Percentiles rank a stretch among this genome's conserved stretches.
Evolutionary conservation across 345 rosid species (phyloP).

Genomic region (Populus nigra): DNA sequence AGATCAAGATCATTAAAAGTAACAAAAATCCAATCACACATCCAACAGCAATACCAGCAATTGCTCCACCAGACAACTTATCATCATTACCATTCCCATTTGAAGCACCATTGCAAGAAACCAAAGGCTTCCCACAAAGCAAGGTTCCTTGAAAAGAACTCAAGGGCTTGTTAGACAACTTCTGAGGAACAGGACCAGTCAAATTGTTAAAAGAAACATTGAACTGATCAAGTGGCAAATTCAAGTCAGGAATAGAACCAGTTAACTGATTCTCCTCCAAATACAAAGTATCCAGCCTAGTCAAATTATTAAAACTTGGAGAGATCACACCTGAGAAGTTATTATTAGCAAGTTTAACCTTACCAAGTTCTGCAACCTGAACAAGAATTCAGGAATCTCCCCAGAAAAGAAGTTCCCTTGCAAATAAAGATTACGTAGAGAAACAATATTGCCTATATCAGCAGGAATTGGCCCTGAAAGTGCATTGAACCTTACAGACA

Average conservation of each 20-base stretch:
- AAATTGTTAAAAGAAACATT: constrained; percentile 44
- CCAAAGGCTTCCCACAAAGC: constrained; percentile 45
- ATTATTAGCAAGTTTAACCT: constrained; percentile 35
- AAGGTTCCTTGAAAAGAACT: constrained; percentile 32
- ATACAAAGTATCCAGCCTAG: constrained; percentile 32
- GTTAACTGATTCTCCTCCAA: constrained; percentile 37
- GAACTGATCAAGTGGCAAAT: constrained; percentile 32
- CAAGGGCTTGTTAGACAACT: constrained; percentile 18
- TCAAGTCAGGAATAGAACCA: constrained; percentile 39
- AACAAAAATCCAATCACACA: constrained; percentile 34
- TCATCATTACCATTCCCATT: not conserved
- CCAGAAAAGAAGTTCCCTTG: constrained; percentile 76
- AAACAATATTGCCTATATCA: constrained; percentile 54
- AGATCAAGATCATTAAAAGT: constrained; percentile 31
- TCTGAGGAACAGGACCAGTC: constrained; percentile 35
- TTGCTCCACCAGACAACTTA: constrained; percentile 40
- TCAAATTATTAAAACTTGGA: constrained; percentile 29
- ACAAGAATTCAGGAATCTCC: constrained; percentile 50
- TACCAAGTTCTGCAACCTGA: constrained; percentile 31
- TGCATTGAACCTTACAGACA: constrained; percentile 68
- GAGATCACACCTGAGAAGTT: constrained; percentile 38
- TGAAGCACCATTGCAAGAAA: constrained; percentile 28
- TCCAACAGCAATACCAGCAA: constrained; percentile 46
- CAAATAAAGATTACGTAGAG: constrained; percentile 65
- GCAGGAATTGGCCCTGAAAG: constrained; percentile 72